Base-by-base conservation (phyloP, 129 eudicot genomes). In the Lactuca sativa region DNA sequence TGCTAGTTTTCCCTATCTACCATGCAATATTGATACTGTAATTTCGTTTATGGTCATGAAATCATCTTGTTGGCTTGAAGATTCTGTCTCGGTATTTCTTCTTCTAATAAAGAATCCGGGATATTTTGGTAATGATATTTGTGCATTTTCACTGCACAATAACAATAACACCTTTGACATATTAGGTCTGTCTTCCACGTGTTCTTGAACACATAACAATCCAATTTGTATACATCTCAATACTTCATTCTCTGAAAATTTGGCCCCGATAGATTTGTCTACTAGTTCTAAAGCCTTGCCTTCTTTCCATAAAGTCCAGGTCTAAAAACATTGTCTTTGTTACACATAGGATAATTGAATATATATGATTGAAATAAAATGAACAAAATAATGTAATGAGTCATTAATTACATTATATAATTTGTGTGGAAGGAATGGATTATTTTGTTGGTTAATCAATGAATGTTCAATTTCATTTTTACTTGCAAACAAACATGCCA, bases 1-100 rank as follows among this genome's bases (percentile, higher is more conserved):
- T 25, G 32, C 53, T 47, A 44, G 36, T 55, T 40, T 40, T 69
- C 9, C 2, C 85, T 81, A 89, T 72, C 96, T 67, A 54, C 80
- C 87, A 54, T 86, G 81, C 13, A 86, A 18, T 65, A 77, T 74
- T 2, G 96, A 81, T 33, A 85, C 80, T 2, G 96, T 86, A 17
- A 89, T 77, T 49, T 86, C 74, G 55, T 89, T 89, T 9, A 82
- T 37, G 6, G 88, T 83, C 67, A 64, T 67, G 5, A 86, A 70
- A 41, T 89, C 92, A 55, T 89, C 90, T 33, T 49, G 80, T 63
- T 83, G 81, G 66, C 81, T 78, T 2, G 87, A 69, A 48, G 87
- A 68, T 17, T 79, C 86, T 3, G 64, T 61, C 6, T 86, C 87
- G 2, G 9, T 8, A 10, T 82, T 74, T 38, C 80, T 68, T 74